Evolutionary conservation across 441 rosid species (phyloP).

Genomic region (Flueggea neowawraea): DNA sequence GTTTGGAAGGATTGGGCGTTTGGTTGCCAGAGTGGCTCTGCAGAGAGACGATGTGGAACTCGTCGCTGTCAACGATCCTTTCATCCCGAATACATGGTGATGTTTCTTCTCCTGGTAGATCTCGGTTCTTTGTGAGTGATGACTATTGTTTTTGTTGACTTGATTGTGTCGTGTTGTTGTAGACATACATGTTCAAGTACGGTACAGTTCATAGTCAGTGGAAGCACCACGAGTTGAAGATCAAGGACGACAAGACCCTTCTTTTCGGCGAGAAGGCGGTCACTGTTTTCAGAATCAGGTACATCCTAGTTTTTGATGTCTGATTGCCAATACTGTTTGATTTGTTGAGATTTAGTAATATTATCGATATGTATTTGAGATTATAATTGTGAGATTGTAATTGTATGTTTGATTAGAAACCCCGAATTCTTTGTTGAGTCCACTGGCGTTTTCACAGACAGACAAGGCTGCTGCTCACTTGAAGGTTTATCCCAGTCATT

Average conservation of each 20-base stretch:
- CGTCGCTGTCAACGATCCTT: constrained; percentile 77
- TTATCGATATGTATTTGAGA: neutral
- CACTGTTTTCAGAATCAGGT: constrained; percentile 64
- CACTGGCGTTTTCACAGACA: constrained; percentile 87
- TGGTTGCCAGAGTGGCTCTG: constrained; percentile 75
- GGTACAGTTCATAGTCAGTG: constrained; percentile 82
- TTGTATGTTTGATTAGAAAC: constrained; percentile 31
- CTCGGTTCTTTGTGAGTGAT: too few species aligned
- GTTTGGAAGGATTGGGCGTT: constrained; percentile 77
- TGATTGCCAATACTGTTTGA: neutral
- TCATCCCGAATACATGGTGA: constrained; percentile 77
- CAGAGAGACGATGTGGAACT: constrained; percentile 78
- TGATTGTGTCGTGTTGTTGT: constrained; percentile 1
- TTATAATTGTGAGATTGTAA: neutral
- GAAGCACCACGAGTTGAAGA: constrained; percentile 69
- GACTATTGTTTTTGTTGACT: too few species aligned
- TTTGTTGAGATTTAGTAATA: too few species aligned
- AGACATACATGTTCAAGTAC: constrained; percentile 84
- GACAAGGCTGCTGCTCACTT: constrained; percentile 90
- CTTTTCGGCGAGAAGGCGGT: constrained; percentile 65
- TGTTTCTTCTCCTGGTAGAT: too few species aligned
- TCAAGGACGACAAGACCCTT: constrained; percentile 65
- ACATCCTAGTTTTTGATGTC: neutral
- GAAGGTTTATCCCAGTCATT: constrained; percentile 35
- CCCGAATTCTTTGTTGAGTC: constrained; percentile 78